These are phyloP conservation scores for Tricladium varicosporioides DNA, from an alignment of 2,329 filamentous ascomycete species.

Conservation along the genomic window DNA sequence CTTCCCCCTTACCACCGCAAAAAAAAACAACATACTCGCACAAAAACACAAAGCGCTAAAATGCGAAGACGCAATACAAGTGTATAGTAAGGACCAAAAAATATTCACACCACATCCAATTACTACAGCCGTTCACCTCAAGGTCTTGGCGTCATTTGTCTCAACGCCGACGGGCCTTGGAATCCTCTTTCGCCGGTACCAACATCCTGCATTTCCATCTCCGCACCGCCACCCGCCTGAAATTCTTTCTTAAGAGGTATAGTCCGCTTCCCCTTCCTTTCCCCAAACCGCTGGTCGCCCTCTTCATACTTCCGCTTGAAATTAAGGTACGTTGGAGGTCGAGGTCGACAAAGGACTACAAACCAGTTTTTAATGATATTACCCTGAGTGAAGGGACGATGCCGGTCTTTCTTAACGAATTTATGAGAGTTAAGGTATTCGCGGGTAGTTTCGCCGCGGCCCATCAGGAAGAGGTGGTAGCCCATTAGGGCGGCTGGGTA, in stretches of 20 bases:
- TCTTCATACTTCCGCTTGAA: slow-evolving; percentile 77
- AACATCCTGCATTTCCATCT: slow-evolving; percentile 62
- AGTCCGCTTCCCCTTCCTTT: slow-evolving; percentile 50
- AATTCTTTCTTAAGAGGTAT: slow-evolving; percentile 48
- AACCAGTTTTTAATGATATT: slow-evolving; percentile 75
- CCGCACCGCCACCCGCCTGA: slow-evolving; percentile 46
- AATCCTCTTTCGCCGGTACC: background rate
- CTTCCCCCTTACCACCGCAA: background rate
- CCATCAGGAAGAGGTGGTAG: slow-evolving; percentile 91
- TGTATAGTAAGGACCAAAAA: background rate
- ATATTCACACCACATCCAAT: background rate
- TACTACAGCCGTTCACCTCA: background rate
- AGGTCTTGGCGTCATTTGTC: background rate
- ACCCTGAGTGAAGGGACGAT: slow-evolving; percentile 83
- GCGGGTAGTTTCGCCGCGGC: slow-evolving; percentile 87
- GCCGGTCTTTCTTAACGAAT: slow-evolving; percentile 87
- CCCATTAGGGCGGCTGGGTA: slow-evolving; percentile 82
- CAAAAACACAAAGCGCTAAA: background rate
- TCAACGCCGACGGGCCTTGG: background rate
- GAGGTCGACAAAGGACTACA: slow-evolving; percentile 76
- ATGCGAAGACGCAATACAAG: background rate
- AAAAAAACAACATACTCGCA: background rate
- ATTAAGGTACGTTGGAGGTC: slow-evolving; percentile 82
- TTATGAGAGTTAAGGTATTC: slow-evolving; percentile 97
- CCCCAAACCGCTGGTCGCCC: slow-evolving; percentile 81